These are phyloP conservation scores for Neurospora sp. DNA, from an alignment of 495 filamentous ascomycete genomes.

Conservation along the genomic window DNA sequence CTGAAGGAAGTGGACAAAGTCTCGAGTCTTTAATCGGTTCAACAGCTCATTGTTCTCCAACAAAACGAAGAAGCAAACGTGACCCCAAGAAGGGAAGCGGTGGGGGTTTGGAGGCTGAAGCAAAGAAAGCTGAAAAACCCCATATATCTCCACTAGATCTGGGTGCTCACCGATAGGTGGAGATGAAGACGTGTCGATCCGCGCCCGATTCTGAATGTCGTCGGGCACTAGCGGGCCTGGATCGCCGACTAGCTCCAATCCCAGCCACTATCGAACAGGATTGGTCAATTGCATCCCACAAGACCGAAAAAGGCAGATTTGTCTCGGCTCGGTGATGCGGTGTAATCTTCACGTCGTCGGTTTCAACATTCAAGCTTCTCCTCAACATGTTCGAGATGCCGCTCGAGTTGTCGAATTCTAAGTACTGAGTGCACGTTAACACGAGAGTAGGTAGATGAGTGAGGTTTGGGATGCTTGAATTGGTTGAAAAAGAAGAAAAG, in stretches of 20 bases:
- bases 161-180: background rate
- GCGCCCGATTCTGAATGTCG: background rate
- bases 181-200: background rate
- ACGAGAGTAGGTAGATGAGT: too few relatives aligned
- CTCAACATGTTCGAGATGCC: background rate
- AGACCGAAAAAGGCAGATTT: background rate
- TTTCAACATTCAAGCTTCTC: background rate
- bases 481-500: too few relatives aligned
- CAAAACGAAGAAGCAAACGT: background rate
- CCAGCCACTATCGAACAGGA: background rate
- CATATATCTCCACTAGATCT: background rate
- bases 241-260: background rate
- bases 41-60: background rate
- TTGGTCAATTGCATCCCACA: background rate
- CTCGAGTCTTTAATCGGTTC: background rate
- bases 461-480: too few relatives aligned
- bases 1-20: background rate
- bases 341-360: background rate
- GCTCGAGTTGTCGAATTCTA: background rate
- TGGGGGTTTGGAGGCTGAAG: background rate
- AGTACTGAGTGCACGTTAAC: too few relatives aligned
- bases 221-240: slow-evolving; percentile 3
- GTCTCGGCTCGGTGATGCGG: background rate
- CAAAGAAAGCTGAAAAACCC: background rate
- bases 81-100: background rate